Conservation (phyloP, 805 yeast species). For the Lachancea kluyveri region DNA sequence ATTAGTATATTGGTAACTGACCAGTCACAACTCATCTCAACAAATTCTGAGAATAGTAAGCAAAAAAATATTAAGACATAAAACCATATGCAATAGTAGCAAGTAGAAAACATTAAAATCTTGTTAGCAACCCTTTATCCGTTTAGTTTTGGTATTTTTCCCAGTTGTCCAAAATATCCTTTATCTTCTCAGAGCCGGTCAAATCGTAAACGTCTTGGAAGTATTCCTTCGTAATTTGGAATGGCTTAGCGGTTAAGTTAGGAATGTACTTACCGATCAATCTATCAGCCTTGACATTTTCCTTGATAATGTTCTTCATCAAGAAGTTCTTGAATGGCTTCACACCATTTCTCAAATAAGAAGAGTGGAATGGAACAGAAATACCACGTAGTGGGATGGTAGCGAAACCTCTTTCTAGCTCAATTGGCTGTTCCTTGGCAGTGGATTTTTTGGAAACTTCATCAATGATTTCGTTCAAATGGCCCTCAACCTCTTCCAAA, state of each 20-base stretch:
- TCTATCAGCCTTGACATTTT: constrained; percentile 91
- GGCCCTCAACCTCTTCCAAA: constrained; percentile 82
- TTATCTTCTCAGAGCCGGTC: constrained; percentile 88
- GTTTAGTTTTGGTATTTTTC: constrained; percentile 54
- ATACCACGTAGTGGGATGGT: constrained; percentile 97
- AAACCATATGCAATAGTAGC: too few relatives aligned
- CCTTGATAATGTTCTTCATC: constrained; percentile 90
- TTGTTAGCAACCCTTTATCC: too few relatives aligned
- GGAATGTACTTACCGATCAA: constrained; percentile 96
- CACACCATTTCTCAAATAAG: constrained; percentile 97
- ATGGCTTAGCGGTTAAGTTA: constrained; percentile 96
- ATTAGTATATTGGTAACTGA: too few relatives aligned
- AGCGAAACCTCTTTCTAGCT: constrained; percentile 95
- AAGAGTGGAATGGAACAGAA: constrained; percentile 99
- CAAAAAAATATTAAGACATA: too few relatives aligned
- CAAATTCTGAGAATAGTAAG: too few relatives aligned
- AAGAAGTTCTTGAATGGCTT: constrained; percentile 98
- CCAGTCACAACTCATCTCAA: too few relatives aligned
- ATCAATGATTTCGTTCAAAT: constrained; percentile 77
- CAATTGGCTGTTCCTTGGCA: constrained; percentile 95
- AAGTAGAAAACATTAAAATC: too few relatives aligned
- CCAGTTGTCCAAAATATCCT: constrained; percentile 91
- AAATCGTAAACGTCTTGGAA: constrained; percentile 92
- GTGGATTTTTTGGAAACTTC: constrained; percentile 77
- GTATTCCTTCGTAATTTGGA: constrained; percentile 91